phyloP scores from a whole-genome alignment of 805 yeast species.

The Starmerella gropengiesseri region DNA sequence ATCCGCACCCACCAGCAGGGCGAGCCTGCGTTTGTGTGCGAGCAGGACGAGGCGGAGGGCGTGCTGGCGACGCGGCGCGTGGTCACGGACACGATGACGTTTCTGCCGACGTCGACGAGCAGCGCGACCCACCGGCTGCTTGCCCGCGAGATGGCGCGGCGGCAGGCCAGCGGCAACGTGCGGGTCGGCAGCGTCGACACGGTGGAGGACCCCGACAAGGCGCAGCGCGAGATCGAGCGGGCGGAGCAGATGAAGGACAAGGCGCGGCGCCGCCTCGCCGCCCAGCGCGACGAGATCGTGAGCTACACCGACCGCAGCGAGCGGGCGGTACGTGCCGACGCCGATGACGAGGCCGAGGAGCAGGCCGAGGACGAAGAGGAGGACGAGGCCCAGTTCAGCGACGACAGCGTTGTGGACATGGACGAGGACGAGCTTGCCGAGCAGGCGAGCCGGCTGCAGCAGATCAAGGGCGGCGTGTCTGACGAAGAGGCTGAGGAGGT shows the following conservation, averaged over 20 bases:
- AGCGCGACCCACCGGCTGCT: slow-evolving; percentile 73
- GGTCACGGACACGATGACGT: slow-evolving; percentile 53
- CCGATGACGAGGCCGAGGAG: slow-evolving; percentile 17
- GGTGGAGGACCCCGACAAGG: slow-evolving; percentile 36
- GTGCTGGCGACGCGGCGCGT: slow-evolving; percentile 59
- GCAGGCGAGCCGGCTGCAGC: slow-evolving; percentile 15
- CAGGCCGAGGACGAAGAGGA: slow-evolving; percentile 15
- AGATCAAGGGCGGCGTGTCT: slow-evolving; percentile 11
- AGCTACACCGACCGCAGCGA: slow-evolving; percentile 15
- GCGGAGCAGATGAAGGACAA: slow-evolving; percentile 32
- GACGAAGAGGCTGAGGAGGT: too few relatives aligned
- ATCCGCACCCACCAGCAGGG: slow-evolving; percentile 33
- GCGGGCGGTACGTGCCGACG: slow-evolving; percentile 12
- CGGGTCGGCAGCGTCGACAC: slow-evolving; percentile 33
- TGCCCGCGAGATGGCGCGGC: slow-evolving; percentile 37
- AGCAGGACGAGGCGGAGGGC: slow-evolving; percentile 60
- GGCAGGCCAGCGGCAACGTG: slow-evolving; percentile 24
- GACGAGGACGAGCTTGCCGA: slow-evolving; percentile 25
- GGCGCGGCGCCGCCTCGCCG: slow-evolving; percentile 35
- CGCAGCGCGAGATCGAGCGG: slow-evolving; percentile 35
- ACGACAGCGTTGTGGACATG: slow-evolving; percentile 12
- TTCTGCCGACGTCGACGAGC: slow-evolving; percentile 83
- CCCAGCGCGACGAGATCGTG: slow-evolving; percentile 27
- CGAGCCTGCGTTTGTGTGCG: slow-evolving; percentile 60
- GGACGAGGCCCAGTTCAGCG: slow-evolving; percentile 17